Base-by-base conservation (phyloP, 1,284 basidiomycete species). In the Trametes polyzona region DNA sequence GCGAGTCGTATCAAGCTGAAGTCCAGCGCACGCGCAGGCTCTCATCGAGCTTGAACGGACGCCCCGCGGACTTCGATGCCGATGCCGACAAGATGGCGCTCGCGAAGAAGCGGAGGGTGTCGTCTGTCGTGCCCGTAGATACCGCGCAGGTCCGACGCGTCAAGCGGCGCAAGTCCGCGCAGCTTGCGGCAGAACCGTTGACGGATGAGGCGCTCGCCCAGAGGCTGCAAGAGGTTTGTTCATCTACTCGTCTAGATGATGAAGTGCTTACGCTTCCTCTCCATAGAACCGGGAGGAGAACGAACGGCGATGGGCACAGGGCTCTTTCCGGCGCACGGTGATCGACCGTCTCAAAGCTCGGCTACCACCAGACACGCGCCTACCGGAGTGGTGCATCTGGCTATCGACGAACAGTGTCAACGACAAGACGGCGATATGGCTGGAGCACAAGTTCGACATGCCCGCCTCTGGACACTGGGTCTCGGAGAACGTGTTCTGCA, bases 381-480 rank as follows among this genome's bases (percentile, higher is more conserved):
- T 69, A 2, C 52, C 65, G 16, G 68, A 75, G 24, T 89, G 86
- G 85, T 75, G 76, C 9, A 65, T 83, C 21, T 91, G 88, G 89
- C 64, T 91, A n/a, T 88, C 88, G 2, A 74, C 83, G 66, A 90
- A 91, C 65, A 80, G 82, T 3, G 84, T 83, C 51, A 83, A 78
- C 61, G 89, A 91, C 64, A 81, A 80, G 12, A 90, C 88, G 6
- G 88, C 88, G 2, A 88, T 90, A 39, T 91, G 88, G 89, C 63
- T 90, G 42, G 84, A 90, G 65, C 78, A 78, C 61, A 91, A 91
- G 70, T 89, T 90, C 59, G 77, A 84, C 58, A 77, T 89, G 16
- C 86, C 86, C 0, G 68, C 74, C 2, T 85, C 85, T 1, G 88
- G 88, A 3, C 59, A 71, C 36, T 90, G 87, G 87, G 72, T 73